Conservation (phyloP, 192 early-diverging fungal species). For the Funneliformis geosporum region DNA sequence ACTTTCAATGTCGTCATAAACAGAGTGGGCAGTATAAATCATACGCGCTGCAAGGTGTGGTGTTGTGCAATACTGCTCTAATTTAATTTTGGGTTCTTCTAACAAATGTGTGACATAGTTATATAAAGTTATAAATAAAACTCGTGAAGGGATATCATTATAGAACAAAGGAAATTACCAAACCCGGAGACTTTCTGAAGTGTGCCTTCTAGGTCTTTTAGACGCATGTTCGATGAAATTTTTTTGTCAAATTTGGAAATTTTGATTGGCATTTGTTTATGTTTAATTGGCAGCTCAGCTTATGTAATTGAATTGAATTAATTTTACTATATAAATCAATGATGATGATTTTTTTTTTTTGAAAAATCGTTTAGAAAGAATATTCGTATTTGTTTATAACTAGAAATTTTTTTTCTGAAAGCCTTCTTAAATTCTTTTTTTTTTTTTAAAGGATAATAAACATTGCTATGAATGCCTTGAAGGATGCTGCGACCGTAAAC, state of each 20-base stretch:
- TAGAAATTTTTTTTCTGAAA: too few relatives aligned
- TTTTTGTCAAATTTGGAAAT: too few relatives aligned
- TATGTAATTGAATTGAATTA: too few relatives aligned
- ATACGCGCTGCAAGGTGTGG: conserved; percentile 74
- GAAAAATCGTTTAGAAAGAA: too few relatives aligned
- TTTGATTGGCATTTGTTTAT: too few relatives aligned
- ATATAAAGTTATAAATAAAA: not conserved
- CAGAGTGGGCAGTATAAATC: conserved; percentile 72
- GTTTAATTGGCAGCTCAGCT: too few relatives aligned
- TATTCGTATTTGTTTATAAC: too few relatives aligned
- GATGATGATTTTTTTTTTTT: too few relatives aligned
- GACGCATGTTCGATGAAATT: conserved; percentile 61
- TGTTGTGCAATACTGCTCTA: conserved; percentile 80
- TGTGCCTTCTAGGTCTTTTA: conserved; percentile 70
- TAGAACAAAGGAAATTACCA: conserved; percentile 31
- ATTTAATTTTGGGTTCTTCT: conserved; percentile 69
- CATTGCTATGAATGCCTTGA: not conserved
- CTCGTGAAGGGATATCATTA: not conserved
- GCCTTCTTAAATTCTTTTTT: not conserved
- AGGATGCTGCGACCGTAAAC: conserved; percentile 9
- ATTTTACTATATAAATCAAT: too few relatives aligned
- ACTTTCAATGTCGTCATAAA: conserved; percentile 72
- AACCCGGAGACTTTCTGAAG: conserved; percentile 67
- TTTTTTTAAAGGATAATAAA: not conserved
- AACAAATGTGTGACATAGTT: not conserved